Conservation (phyloP, 441 rosid species). For the Populus hybrid region DNA sequence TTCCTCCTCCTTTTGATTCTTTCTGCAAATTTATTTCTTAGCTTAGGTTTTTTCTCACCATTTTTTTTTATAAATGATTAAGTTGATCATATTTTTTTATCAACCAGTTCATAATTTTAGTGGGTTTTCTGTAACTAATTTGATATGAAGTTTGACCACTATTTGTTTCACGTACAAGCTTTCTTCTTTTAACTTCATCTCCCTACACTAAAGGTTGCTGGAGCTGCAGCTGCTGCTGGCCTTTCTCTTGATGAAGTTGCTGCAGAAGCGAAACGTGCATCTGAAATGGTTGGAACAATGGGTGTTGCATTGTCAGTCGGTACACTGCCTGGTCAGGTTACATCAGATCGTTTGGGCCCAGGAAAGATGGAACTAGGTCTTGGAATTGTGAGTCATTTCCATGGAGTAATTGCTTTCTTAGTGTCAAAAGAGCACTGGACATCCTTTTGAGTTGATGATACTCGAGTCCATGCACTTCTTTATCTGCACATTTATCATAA, state of each 20-base stretch:
- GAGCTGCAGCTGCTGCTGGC: constrained; percentile 95
- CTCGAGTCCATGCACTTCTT: background rate
- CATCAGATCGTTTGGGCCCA: constrained; percentile 88
- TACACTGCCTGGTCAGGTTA: constrained; percentile 83
- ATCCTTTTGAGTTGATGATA: background rate
- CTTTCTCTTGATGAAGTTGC: constrained; percentile 78
- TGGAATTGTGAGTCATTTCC: constrained; percentile 76
- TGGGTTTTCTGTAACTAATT: background rate
- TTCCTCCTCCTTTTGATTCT: background rate
- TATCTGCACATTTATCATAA: background rate
- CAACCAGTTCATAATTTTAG: background rate
- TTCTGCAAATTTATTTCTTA: background rate
- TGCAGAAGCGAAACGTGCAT: constrained; percentile 78
- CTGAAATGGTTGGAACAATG: constrained; percentile 95
- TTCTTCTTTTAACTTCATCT: constrained; percentile 10
- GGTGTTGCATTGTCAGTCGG: constrained; percentile 94
- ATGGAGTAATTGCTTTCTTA: constrained; percentile 2
- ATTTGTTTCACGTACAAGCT: background rate
- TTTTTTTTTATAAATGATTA: background rate
- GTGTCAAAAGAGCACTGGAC: background rate
- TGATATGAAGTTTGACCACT: background rate
- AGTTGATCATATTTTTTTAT: background rate
- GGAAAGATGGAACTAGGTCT: constrained; percentile 98
- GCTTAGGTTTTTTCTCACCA: background rate
- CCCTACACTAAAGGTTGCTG: constrained; percentile 69